Conservation (phyloP, 495 filamentous ascomycete genomes). For the Poronia punctata region DNA sequence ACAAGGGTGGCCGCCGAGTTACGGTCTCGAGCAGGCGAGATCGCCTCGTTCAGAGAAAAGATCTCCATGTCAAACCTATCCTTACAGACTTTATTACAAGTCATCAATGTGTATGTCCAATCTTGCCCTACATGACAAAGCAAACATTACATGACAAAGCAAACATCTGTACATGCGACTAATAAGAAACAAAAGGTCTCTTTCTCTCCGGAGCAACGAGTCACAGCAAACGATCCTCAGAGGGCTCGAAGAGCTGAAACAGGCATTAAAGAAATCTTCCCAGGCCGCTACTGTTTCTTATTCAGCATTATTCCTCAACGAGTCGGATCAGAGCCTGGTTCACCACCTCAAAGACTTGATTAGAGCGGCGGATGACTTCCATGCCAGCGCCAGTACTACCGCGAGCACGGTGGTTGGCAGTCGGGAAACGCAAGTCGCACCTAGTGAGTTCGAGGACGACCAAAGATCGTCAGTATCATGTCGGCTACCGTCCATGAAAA, state of each 20-base stretch:
- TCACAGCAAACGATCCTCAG: slow-evolving; percentile 9
- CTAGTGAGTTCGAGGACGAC: slow-evolving; percentile 6
- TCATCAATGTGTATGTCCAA: slow-evolving; percentile 12
- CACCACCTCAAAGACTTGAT: slow-evolving; percentile 7
- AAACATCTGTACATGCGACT: too few relatives aligned
- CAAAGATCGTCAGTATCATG: slow-evolving; percentile 3
- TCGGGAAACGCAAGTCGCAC: slow-evolving; percentile 5
- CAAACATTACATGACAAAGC: too few relatives aligned
- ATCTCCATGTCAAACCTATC: slow-evolving; percentile 13
- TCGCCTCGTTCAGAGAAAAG: slow-evolving; percentile 12
- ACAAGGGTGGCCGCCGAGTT: slow-evolving; percentile 9
- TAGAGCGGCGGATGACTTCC: slow-evolving; percentile 9
- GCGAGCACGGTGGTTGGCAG: slow-evolving; percentile 9
- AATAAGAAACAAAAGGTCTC: slow-evolving; percentile 5
- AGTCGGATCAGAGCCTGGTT: slow-evolving; percentile 5
- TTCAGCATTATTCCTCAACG: slow-evolving; percentile 10
- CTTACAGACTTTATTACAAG: slow-evolving; percentile 11
- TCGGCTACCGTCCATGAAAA: slow-evolving; percentile 8
- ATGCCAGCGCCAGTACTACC: slow-evolving; percentile 8
- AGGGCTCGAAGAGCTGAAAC: slow-evolving; percentile 11
- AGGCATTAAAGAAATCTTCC: slow-evolving; percentile 8
- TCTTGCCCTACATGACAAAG: too few relatives aligned
- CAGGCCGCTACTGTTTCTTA: slow-evolving; percentile 10
- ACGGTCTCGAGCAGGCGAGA: slow-evolving; percentile 5
- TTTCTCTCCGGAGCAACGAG: slow-evolving; percentile 11